A percentile compares a stretch with the other conserved stretches of the same genome.
Evolutionary conservation across 305 asterid genomes (phyloP).

Genomic region (Coffea humblotiana): DNA sequence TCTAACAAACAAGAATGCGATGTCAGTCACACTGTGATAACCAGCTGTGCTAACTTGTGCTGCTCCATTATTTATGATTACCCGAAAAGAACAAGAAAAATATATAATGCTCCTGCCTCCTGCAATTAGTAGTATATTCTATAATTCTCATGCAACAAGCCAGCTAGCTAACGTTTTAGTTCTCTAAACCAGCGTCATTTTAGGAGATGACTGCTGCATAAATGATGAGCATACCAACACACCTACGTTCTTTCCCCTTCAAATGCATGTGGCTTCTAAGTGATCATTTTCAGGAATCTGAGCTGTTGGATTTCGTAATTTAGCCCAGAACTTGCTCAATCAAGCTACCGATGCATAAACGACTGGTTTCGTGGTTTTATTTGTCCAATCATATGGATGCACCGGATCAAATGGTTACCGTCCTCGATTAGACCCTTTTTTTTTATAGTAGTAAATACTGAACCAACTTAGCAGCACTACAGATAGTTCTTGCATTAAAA

Average conservation of each 20-base stretch:
- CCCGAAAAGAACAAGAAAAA: neutral
- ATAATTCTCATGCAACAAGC: too few relatives aligned
- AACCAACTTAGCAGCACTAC: neutral
- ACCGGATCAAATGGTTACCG: neutral
- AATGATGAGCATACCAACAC: neutral
- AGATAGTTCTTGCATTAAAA: neutral
- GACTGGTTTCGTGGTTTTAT: neutral
- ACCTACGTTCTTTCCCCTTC: neutral
- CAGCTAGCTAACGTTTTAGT: neutral
- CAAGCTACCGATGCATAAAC: neutral
- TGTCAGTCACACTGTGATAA: slow-evolving; percentile 18
- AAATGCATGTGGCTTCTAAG: slow-evolving; percentile 9
- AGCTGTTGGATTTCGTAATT: slow-evolving; percentile 7
- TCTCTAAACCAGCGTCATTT: neutral
- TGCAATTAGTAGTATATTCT: too few relatives aligned
- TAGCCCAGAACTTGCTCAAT: neutral
- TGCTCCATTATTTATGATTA: neutral
- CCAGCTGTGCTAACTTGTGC: slow-evolving; percentile 9
- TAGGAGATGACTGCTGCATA: neutral
- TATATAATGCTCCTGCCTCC: neutral
- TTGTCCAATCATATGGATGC: neutral
- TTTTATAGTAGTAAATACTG: neutral
- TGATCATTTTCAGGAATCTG: slow-evolving; percentile 9
- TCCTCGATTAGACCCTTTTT: neutral
- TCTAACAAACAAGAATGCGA: slow-evolving; percentile 11